Base-by-base conservation (phyloP, 495 filamentous ascomycete species). In the Neurospora sp. region DNA sequence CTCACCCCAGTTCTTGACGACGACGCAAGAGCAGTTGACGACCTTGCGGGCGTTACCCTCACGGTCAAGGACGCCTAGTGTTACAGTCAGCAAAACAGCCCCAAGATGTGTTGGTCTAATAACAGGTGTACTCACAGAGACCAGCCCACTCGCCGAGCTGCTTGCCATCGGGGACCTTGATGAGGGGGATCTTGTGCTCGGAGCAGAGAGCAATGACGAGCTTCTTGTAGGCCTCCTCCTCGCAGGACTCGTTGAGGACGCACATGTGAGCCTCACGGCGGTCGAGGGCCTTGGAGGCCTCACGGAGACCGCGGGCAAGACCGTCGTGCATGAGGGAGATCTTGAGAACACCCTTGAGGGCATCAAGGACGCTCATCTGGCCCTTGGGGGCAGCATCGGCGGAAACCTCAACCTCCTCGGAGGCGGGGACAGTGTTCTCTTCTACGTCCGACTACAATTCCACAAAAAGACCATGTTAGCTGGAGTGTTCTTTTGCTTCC, bases 201-300 rank as follows among this genome's bases (percentile, higher is more conserved):
- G 90, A 92, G 90, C 96, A 99, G 71, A 99, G 90, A 76, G 96
- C 96, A 75, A 98, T 93, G 77, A 99, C 95, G 70, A 99, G 90
- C 90, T 99, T 99, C 93, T 99, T 99, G 89, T 99, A 99, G 76
- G 96, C 95, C 89, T 99, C 96, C 89, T 99, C 96, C 87, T 98
- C 96, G 87, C 96, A 99, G 75, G 88, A 91, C 89, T 99, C 96
- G 88, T 98, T 98, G 73, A 99, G 90, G 78, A 99, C 96, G 86
- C 96, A 98, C 93, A 99, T 97, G 86, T 99, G 96, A 38, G 96
- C 96, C 89, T 99, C 93, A 77, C 96, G 92, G 78, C 96, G 89
- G 86, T 98, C 96, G 74, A 99, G 92, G 71, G 96, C 94, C 90
- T 99, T 99, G 86, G 89, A 91, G 71, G 96, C 96, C 86, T 99